A percentile compares a stretch with the other conserved stretches of the same genome.
These are phyloP conservation scores for Colletotrichum liriopes DNA, from an alignment of 2,329 filamentous ascomycete species.

Conservation along the genomic window DNA sequence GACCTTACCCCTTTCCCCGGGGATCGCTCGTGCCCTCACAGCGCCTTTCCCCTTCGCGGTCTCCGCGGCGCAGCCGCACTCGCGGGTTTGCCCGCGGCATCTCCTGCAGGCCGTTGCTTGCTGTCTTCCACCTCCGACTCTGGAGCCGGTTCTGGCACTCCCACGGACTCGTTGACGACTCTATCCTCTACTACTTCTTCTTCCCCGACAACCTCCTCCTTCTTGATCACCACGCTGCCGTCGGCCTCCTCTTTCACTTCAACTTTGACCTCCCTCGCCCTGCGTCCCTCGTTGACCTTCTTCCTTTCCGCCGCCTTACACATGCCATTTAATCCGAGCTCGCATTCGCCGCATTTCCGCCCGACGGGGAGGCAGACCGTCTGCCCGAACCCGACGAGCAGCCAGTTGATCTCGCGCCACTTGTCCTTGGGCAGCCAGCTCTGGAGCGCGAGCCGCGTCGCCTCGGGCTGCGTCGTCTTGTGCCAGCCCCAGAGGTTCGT, in stretches of 20 bases:
- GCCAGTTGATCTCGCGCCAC: conserved; percentile 93
- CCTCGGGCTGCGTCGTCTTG: conserved; percentile 84
- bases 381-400: conserved; percentile 92
- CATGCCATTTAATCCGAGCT: conserved; percentile 80
- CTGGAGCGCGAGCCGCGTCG: conserved; percentile 82
- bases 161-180: conserved; percentile 10
- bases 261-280: conserved; percentile 56
- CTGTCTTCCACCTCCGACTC: conserved; percentile 7
- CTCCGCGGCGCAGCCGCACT: background rate
- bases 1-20: background rate
- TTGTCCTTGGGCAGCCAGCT: conserved; percentile 86
- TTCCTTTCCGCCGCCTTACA: conserved; percentile 81
- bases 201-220: conserved; percentile 50
- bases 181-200: conserved; percentile 49
- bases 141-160: conserved; percentile 5
- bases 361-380: conserved; percentile 87
- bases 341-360: conserved; percentile 87
- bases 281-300: conserved; percentile 73
- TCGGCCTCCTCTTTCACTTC: conserved; percentile 47
- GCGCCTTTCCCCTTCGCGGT: background rate
- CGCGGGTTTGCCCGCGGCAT: background rate
- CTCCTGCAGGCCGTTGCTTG: background rate
- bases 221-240: conserved; percentile 41
- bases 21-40: background rate
- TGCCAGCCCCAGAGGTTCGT: conserved; percentile 97